Evolutionary conservation across 352 stramenopile species (phyloP).

Genomic region (Globisporangium sylvaticum): DNA sequence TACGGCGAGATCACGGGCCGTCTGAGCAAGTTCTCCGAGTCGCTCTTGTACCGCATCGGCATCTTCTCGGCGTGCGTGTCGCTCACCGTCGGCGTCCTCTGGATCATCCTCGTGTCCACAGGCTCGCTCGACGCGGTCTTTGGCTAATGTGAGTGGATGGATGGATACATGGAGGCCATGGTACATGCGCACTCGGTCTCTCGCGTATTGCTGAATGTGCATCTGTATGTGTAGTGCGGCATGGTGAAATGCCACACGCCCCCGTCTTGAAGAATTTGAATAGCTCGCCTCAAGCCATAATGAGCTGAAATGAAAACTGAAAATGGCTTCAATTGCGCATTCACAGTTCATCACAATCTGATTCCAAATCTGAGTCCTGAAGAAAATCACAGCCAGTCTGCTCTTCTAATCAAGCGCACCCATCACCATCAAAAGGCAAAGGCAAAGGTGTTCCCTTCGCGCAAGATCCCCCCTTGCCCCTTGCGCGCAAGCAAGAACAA

Average conservation of each 20-base stretch:
- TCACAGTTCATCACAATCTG: neutral
- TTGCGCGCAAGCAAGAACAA: neutral
- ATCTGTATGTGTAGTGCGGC: neutral
- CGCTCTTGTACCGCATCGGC: slow-evolving; percentile 43
- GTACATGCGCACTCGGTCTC: neutral
- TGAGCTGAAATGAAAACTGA: neutral
- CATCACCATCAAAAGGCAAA: neutral
- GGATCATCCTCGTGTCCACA: slow-evolving; percentile 69
- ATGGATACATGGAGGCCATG: neutral
- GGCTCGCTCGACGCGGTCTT: slow-evolving; percentile 23
- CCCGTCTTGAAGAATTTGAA: neutral
- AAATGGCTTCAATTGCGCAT: slow-evolving; percentile 3
- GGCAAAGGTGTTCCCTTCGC: neutral
- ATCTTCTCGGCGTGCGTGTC: slow-evolving; percentile 59
- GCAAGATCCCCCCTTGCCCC: neutral
- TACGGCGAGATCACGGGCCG: slow-evolving; percentile 66
- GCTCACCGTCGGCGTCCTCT: slow-evolving; percentile 49
- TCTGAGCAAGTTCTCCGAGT: slow-evolving; percentile 29
- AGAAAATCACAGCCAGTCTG: neutral
- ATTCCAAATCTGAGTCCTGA: neutral
- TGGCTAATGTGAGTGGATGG: neutral
- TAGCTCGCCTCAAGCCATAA: neutral
- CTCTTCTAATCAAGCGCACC: neutral
- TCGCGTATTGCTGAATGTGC: neutral
- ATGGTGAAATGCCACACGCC: neutral